Percentiles rank a stretch among this genome's conserved stretches.
Conservation (phyloP, 2,329 filamentous ascomycete genomes). For the Epichloe hybrida region DNA sequence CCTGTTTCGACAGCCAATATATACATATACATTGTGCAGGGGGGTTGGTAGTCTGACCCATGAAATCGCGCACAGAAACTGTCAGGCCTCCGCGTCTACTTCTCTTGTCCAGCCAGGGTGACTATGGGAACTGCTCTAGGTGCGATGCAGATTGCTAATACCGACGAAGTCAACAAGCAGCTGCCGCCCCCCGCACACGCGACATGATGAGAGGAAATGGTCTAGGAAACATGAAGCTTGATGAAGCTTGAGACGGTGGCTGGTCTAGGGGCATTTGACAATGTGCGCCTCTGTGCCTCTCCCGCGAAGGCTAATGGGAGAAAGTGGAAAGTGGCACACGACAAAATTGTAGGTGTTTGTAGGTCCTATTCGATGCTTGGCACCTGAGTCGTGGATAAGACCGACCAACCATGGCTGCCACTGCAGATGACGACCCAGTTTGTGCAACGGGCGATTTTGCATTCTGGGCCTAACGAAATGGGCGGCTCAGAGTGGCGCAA, state of each 20-base stretch:
- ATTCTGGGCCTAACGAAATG: not conserved
- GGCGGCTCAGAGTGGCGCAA: slow-evolving; percentile 2
- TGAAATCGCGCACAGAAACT: not conserved
- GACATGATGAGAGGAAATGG: not conserved
- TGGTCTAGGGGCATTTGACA: slow-evolving; percentile 1
- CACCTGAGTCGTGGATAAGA: too few relatives aligned
- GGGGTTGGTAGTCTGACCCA: not conserved
- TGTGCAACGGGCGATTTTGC: not conserved
- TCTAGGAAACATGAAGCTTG: too few relatives aligned
- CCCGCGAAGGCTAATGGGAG: not conserved
- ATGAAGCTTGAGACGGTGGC: not conserved
- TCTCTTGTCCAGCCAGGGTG: not conserved
- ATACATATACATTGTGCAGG: not conserved
- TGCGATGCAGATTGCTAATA: not conserved
- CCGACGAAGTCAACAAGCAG: not conserved
- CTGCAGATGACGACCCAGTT: not conserved
- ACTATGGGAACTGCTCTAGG: not conserved
- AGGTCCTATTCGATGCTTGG: not conserved
- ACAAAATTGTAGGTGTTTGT: too few relatives aligned
- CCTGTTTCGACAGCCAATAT: not conserved
- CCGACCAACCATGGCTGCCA: too few relatives aligned
- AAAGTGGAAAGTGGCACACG: not conserved
- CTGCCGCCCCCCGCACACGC: not conserved
- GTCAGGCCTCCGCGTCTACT: not conserved
- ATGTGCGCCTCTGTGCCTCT: slow-evolving; percentile 5